Evolutionary conservation across 2,329 filamentous ascomycete genomes (phyloP), one percentile per base, ranked within the genome.

Genomic region (Aureobasidium leucospermi): DNA sequence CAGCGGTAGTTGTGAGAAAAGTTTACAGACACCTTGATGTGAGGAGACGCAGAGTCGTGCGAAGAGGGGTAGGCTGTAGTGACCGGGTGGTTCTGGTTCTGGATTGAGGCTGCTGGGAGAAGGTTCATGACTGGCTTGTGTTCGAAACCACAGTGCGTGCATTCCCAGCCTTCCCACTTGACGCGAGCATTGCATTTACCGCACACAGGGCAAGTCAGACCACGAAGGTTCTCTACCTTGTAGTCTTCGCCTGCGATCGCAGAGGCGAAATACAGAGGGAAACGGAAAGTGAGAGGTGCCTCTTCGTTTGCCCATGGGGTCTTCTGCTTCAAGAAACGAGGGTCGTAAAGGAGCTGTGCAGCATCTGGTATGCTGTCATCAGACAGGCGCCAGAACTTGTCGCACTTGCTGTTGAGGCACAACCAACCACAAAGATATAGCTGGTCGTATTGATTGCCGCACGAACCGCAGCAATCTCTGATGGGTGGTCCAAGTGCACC

Each of bases 121-220:
- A 42, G 39, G 23, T 45, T 59, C 19, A 59, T 53, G 19, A 16
- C 32, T 64, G 75, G 63, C 1, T 63, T 62, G 39, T 79, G 71
- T 10, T 66, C 67, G 51, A 79, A 87, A 1, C 67, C 68, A 64
- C 85, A 89, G 1, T 64, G 65, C 39, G 78, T 74, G 61, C 87
- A 91, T 29, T 74, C 70, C 86, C 85, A 89, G 1, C 79, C 77
- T 5, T 71, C 72, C 85, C 86, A 91, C 28, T 77, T 70, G 13
- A 79, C 74, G 1, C 87, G 78, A 2, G 83, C 78, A 43, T 78
- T 84, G 65, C 87, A 89, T 42, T 82, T 79, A 0, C 76, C 73
- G 63, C 88, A 91, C 1, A 72, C 61, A 0, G 83, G 84, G 64
- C 88, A 92, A 1, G 87, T 81, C 48, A 90, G 81, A 0, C 87